These are phyloP conservation scores for Candida oleophila DNA, from an alignment of 805 yeast species.

Conservation along the genomic window DNA sequence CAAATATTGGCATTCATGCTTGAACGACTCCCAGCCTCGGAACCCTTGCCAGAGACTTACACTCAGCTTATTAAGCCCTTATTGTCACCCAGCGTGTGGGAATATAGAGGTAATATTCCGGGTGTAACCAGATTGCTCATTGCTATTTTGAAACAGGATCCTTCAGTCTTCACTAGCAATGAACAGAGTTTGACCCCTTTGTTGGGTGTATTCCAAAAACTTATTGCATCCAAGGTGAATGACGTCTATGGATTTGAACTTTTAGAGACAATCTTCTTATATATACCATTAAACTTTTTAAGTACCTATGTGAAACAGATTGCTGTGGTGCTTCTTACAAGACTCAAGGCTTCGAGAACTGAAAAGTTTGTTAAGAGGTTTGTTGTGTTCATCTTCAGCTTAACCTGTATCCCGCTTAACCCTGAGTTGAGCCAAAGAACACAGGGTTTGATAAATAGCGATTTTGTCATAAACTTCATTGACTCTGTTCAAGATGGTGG, in stretches of 20 bases:
- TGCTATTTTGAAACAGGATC: constrained; percentile 57
- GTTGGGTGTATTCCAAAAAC: constrained; percentile 93
- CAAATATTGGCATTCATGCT: constrained; percentile 83
- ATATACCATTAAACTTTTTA: constrained; percentile 51
- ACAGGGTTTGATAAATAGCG: constrained; percentile 33
- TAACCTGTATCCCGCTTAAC: constrained; percentile 43
- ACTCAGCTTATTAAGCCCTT: constrained; percentile 74
- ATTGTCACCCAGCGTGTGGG: constrained; percentile 92
- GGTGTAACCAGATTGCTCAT: constrained; percentile 81
- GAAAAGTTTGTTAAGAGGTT: constrained; percentile 77
- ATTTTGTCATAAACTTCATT: constrained; percentile 60
- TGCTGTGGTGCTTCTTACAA: constrained; percentile 71
- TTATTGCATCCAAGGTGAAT: constrained; percentile 79
- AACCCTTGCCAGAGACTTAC: constrained; percentile 62
- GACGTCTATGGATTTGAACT: constrained; percentile 85
- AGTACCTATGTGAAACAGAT: constrained; percentile 64
- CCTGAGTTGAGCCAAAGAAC: constrained; percentile 24
- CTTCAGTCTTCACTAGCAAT: constrained; percentile 34
- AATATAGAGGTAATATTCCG: constrained; percentile 87
- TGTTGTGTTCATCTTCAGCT: constrained; percentile 57
- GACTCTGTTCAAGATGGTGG: constrained; percentile 67
- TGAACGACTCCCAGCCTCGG: constrained; percentile 52
- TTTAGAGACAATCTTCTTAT: constrained; percentile 62
- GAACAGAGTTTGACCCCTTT: constrained; percentile 61
- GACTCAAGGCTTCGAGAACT: constrained; percentile 78